Evolutionary conservation across 2,329 filamentous ascomycete genomes (phyloP).

Genomic region (Metarhizium guizhouense): DNA sequence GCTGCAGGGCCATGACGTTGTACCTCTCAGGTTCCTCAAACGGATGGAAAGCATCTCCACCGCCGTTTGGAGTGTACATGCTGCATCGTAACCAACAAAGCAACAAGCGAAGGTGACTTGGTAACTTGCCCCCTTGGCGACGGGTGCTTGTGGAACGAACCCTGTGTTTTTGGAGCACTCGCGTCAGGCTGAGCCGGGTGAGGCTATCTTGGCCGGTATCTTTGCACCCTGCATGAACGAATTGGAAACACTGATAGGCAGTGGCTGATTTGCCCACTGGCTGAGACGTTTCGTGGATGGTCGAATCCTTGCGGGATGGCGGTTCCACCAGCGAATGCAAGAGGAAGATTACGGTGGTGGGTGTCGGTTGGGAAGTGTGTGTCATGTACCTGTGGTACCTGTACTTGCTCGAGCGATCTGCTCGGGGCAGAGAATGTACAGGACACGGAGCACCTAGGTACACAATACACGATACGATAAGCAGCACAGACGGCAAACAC

Average conservation of each 20-base stretch:
- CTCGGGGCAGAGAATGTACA: no score
- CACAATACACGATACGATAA: neutral
- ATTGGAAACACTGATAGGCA: no score
- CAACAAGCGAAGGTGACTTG: no score
- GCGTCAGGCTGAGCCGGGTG: no score
- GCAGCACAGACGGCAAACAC: neutral
- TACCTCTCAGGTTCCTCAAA: neutral
- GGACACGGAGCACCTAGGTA: neutral
- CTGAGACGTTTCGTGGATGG: neutral
- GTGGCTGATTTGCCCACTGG: neutral
- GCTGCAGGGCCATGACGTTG: neutral
- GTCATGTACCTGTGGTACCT: neutral
- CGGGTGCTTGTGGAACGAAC: no score
- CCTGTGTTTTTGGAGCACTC: no score
- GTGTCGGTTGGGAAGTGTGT: conserved; percentile 1
- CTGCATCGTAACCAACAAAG: no score
- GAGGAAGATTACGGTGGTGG: neutral
- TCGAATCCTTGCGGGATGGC: neutral
- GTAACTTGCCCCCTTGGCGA: no score
- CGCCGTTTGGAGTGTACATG: no score
- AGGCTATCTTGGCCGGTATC: no score
- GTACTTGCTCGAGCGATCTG: neutral
- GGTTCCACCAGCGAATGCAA: neutral
- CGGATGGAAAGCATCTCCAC: neutral
- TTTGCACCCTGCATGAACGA: no score